A percentile compares a stretch with the other conserved stretches of the same genome.
Conservation (phyloP, 2,329 filamentous ascomycete species). For the Stachybotrys elegans region DNA sequence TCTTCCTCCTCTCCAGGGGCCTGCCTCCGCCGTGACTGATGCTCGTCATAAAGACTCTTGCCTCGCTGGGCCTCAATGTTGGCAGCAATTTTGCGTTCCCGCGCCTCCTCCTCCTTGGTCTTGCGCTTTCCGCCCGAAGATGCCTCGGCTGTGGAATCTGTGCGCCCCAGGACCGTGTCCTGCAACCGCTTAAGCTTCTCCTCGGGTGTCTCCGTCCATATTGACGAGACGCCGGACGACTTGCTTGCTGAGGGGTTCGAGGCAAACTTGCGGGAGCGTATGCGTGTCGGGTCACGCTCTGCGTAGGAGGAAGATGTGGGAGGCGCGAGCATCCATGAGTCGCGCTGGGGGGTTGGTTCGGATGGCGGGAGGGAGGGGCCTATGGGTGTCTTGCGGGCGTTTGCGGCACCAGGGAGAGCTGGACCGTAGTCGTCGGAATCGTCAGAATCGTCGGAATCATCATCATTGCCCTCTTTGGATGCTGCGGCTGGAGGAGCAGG, state of each 20-base stretch:
- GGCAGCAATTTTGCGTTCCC: slow-evolving; percentile 39
- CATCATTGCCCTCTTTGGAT: too few species aligned
- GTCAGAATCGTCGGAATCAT: slow-evolving; percentile 33
- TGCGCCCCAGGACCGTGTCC: slow-evolving; percentile 75
- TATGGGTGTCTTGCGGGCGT: slow-evolving; percentile 41
- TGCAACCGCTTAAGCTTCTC: slow-evolving; percentile 77
- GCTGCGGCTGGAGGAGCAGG: slow-evolving; percentile 33
- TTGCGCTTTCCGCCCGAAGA: slow-evolving; percentile 37
- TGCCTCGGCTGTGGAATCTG: slow-evolving; percentile 34
- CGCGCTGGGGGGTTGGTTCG: slow-evolving; percentile 56
- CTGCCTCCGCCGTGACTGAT: slow-evolving; percentile 31
- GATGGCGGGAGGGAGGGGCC: slow-evolving; percentile 28
- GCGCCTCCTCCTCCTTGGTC: slow-evolving; percentile 51
- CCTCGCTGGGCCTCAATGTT: slow-evolving; percentile 50
- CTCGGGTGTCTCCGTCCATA: slow-evolving; percentile 91
- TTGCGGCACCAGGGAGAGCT: slow-evolving; percentile 44
- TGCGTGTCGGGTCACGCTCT: slow-evolving; percentile 76
- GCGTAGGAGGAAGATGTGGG: slow-evolving; percentile 50
- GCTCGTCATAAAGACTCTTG: slow-evolving; percentile 55
- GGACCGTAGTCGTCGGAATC: slow-evolving; percentile 54
- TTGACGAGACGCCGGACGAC: slow-evolving; percentile 48
- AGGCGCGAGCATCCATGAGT: slow-evolving; percentile 79
- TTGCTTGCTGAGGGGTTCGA: slow-evolving; percentile 41
- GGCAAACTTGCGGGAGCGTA: slow-evolving; percentile 78
- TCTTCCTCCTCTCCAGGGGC: slow-evolving; percentile 41